Evolutionary conservation across 805 yeast species (phyloP), one percentile per base, ranked within the genome.

Genomic region (Barnettozyma salicaria): DNA sequence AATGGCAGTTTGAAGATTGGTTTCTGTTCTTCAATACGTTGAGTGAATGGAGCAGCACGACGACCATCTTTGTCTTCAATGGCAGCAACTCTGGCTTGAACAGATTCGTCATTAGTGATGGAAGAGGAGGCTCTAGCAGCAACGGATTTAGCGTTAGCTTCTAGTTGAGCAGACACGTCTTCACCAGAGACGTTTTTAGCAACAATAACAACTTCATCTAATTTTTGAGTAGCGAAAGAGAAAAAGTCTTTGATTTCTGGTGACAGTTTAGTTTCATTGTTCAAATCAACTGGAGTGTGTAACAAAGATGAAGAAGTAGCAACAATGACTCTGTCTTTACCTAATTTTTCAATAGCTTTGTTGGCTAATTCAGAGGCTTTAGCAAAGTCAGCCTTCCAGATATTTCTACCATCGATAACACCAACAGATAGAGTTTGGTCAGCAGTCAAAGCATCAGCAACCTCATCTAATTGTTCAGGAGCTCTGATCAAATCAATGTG

Each of bases 361-460:
- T 81, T 72, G 56, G 87, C 95, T 49, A 82, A 62, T 48, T 68
- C 84, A 60, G 88, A 70, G 52, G 98, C 94, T 70, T 79, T 78
- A 60, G 92, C 65, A 61, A 82, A 86, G 75, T 92, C 83, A 67
- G 95, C 82, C 79, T 92, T 92, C 98, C 98, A 92, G 71, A 92
- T 87, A 81, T 92, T 92, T 79, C 98, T 88, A 72, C 98, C 98
- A 60, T 88, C 94, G 59, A 92, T 89, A 57, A 92, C 77, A 86
- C 98, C 98, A 51, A 83, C 96, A 45, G 97, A 90, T 61, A 92
- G 74, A 48, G 73, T 69, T 74, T 92, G 95, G 50, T 77, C 68
- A 48, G 70, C 75, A 50, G 72, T 62, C 42, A 90, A 68, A 58
- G 83, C 70, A 41, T 74, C 68, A 44, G 75, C 68, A 55, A 85